Evolutionary conservation across 805 yeast genomes (phyloP).

Genomic region (Teunomyces barrocoloradensis): DNA sequence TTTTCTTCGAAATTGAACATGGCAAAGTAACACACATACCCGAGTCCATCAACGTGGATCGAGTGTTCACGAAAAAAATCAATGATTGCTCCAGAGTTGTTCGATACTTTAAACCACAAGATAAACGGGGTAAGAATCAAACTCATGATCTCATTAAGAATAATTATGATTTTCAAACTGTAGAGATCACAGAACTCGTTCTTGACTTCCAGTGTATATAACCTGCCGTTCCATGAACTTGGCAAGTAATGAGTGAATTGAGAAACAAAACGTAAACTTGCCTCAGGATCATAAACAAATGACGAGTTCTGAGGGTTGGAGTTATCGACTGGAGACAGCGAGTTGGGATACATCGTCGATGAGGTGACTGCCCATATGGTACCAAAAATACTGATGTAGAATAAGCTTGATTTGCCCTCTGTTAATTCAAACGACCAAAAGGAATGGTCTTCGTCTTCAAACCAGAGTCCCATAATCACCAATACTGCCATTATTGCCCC

Average conservation of each 20-base stretch:
- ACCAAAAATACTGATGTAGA: conserved; percentile 86
- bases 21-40: conserved; percentile 92
- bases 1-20: conserved; percentile 79
- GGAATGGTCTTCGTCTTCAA: conserved; percentile 78
- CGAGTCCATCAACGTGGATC: conserved; percentile 90
- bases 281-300: conserved; percentile 88
- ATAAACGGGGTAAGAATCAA: conserved; percentile 83
- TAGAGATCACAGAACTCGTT: conserved; percentile 76
- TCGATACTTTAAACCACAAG: conserved; percentile 80
- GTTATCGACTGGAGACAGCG: conserved; percentile 22
- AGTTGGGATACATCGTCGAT: conserved; percentile 46
- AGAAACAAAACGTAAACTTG: conserved; percentile 73
- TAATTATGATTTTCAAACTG: conserved; percentile 66
- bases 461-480: conserved; percentile 56
- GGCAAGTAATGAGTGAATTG: conserved; percentile 92
- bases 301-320: conserved; percentile 23
- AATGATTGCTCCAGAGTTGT: conserved; percentile 67
- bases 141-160: conserved; percentile 77
- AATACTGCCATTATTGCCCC: conserved; percentile 90
- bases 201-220: conserved; percentile 83
- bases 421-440: conserved; percentile 88
- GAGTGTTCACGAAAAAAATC: conserved; percentile 91
- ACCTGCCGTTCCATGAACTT: conserved; percentile 75
- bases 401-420: conserved; percentile 74
- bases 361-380: conserved; percentile 83